These are phyloP conservation scores for Saturnispora hagleri DNA, from an alignment of 805 yeast species.

Conservation along the genomic window DNA sequence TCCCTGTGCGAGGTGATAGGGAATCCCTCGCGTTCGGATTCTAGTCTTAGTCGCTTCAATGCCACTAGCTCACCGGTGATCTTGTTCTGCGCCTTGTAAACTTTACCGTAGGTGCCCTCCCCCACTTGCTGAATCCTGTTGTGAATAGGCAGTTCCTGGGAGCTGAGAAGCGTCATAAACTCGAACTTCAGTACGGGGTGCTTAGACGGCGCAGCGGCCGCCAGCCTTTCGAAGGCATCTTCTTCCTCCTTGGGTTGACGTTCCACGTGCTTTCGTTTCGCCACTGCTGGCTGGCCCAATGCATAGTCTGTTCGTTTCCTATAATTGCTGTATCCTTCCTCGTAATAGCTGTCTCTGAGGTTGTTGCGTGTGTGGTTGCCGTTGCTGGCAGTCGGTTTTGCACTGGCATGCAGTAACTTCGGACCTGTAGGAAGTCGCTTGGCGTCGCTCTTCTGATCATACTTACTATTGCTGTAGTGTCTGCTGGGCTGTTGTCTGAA, in stretches of 20 bases:
- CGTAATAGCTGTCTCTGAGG: background rate
- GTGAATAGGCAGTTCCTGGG: constrained; percentile 34
- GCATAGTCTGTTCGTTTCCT: background rate
- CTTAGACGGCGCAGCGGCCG: background rate
- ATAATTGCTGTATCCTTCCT: background rate
- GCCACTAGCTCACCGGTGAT: constrained; percentile 73
- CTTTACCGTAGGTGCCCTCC: constrained; percentile 98
- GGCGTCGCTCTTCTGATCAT: background rate
- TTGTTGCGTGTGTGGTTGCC: background rate
- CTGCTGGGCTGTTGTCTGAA: background rate
- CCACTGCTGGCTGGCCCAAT: background rate
- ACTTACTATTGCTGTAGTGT: background rate
- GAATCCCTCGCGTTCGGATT: constrained; percentile 86
- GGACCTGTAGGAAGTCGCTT: constrained; percentile 12
- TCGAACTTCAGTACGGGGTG: background rate
- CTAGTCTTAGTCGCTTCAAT: constrained; percentile 72
- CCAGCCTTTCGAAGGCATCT: constrained; percentile 8
- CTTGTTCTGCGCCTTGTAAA: constrained; percentile 73
- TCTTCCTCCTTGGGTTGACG: constrained; percentile 8
- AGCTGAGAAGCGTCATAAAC: constrained; percentile 1
- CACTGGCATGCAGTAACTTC: constrained; percentile 1
- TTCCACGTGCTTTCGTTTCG: background rate
- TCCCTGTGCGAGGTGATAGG: constrained; percentile 95
- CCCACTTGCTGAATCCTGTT: constrained; percentile 84
- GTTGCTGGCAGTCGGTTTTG: background rate